These are phyloP conservation scores for Microdochium bolleyi DNA, from an alignment of 2,329 filamentous ascomycete species.

Conservation along the genomic window DNA sequence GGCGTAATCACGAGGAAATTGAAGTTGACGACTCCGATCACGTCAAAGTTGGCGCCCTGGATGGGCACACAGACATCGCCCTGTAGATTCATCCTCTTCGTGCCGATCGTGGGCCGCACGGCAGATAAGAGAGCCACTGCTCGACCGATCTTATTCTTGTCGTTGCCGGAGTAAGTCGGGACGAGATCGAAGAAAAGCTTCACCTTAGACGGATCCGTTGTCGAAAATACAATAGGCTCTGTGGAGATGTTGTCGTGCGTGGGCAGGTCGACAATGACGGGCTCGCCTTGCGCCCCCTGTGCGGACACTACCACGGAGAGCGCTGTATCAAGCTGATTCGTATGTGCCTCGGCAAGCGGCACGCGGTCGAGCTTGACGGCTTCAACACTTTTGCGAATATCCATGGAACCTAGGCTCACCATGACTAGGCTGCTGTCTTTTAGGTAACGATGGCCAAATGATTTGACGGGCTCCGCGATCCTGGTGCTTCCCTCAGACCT, in stretches of 20 bases:
- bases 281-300: slow-evolving; percentile 75
- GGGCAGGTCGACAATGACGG: slow-evolving; percentile 83
- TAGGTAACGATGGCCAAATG: slow-evolving; percentile 92
- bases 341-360: slow-evolving; percentile 78
- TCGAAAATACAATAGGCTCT: slow-evolving; percentile 85
- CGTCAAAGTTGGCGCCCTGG: slow-evolving; percentile 73
- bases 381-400: slow-evolving; percentile 72
- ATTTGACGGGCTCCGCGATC: slow-evolving; percentile 74
- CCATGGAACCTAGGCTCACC: slow-evolving; percentile 91
- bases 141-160: slow-evolving; percentile 82
- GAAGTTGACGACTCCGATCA: slow-evolving; percentile 93
- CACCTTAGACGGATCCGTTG: slow-evolving; percentile 69
- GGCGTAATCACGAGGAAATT: slow-evolving; percentile 94
- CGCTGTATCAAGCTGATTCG: slow-evolving; percentile 89
- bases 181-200: slow-evolving; percentile 92
- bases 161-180: slow-evolving; percentile 85
- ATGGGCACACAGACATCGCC: slow-evolving; percentile 91
- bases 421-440: slow-evolving; percentile 83
- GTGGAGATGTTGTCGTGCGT: slow-evolving; percentile 91
- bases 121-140: slow-evolving; percentile 83
- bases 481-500: slow-evolving; percentile 44
- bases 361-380: slow-evolving; percentile 85
- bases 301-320: slow-evolving; percentile 87
- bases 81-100: slow-evolving; percentile 83
- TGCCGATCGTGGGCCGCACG: slow-evolving; percentile 74